These are phyloP conservation scores for Martensiomyces pterosporus DNA, from an alignment of 192 early-diverging fungal genomes.

Conservation along the genomic window DNA sequence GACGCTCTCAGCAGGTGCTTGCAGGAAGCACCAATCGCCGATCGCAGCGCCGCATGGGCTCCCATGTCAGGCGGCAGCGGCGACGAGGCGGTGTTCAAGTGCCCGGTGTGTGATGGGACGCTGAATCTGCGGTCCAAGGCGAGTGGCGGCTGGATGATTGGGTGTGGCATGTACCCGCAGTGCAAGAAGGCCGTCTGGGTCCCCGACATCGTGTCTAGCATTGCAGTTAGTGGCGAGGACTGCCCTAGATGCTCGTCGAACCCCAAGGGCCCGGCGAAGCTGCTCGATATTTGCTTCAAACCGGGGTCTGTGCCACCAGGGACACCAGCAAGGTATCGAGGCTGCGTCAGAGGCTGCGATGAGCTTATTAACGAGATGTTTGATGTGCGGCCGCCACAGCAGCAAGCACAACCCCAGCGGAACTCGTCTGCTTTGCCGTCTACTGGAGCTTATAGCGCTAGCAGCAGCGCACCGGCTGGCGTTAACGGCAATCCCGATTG, in stretches of 20 bases:
- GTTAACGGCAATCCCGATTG: too few relatives aligned
- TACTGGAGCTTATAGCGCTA: too few relatives aligned
- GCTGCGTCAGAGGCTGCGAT: constrained; percentile 43
- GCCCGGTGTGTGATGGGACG: constrained; percentile 16
- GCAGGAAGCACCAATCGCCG: constrained; percentile 8
- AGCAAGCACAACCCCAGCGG: too few relatives aligned
- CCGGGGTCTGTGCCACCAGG: constrained; percentile 34
- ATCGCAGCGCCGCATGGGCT: constrained; percentile 6
- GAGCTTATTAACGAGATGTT: constrained; percentile 44
- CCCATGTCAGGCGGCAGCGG: constrained; percentile 1
- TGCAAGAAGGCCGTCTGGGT: constrained; percentile 47
- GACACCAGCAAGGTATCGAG: constrained; percentile 15
- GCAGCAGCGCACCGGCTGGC: too few relatives aligned
- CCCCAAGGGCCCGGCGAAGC: constrained; percentile 11
- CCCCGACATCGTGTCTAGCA: constrained; percentile 17
- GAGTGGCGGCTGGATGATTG: constrained; percentile 33
- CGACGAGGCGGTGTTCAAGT: constrained; percentile 20
- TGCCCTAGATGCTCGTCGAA: constrained; percentile 25
- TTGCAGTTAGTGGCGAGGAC: constrained; percentile 7
- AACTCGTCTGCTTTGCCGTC: too few relatives aligned
- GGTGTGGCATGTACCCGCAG: constrained; percentile 48
- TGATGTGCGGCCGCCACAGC: constrained; percentile 10
- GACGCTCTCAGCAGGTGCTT: constrained; percentile 39
- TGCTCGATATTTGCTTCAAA: constrained; percentile 30
- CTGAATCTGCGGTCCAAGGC: constrained; percentile 5